Conservation (phyloP, 768 basidiomycete genomes). For the Boletus sp. region DNA sequence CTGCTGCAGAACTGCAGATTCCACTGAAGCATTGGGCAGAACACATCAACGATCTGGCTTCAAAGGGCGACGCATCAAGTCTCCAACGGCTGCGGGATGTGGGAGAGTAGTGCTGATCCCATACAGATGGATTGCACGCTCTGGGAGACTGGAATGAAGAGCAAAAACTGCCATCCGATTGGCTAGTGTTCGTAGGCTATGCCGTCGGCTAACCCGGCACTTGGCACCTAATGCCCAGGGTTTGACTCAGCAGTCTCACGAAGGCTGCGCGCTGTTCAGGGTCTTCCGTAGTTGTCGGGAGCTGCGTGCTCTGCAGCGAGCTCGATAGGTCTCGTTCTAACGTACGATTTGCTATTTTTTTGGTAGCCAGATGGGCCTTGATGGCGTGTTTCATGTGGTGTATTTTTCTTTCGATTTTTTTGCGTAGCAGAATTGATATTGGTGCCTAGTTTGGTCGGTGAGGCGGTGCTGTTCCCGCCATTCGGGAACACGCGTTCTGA, state of each 20-base stretch:
- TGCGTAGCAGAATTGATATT: not conserved
- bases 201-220: conserved; percentile 8
- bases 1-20: too few relatives aligned
- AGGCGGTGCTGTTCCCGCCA: conserved; percentile 23
- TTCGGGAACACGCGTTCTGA: conserved; percentile 32
- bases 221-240: not conserved
- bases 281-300: conserved; percentile 20
- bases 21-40: too few relatives aligned
- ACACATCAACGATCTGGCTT: not conserved
- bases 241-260: conserved; percentile 6
- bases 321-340: not conserved
- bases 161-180: conserved; percentile 1
- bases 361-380: not conserved
- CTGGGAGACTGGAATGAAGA: not conserved
- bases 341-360: not conserved
- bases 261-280: conserved; percentile 4
- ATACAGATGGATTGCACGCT: not conserved
- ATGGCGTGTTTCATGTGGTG: not conserved
- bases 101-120: not conserved
- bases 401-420: not conserved
- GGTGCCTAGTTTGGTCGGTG: conserved; percentile 7
- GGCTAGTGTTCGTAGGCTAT: conserved; percentile 4
- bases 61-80: too few relatives aligned
- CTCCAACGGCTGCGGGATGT: not conserved
- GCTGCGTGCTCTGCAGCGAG: not conserved